Evolutionary conservation across 1,284 basidiomycete species (phyloP), one percentile per base, ranked within the genome.

Genomic region (Papiliotrema flavescens): DNA sequence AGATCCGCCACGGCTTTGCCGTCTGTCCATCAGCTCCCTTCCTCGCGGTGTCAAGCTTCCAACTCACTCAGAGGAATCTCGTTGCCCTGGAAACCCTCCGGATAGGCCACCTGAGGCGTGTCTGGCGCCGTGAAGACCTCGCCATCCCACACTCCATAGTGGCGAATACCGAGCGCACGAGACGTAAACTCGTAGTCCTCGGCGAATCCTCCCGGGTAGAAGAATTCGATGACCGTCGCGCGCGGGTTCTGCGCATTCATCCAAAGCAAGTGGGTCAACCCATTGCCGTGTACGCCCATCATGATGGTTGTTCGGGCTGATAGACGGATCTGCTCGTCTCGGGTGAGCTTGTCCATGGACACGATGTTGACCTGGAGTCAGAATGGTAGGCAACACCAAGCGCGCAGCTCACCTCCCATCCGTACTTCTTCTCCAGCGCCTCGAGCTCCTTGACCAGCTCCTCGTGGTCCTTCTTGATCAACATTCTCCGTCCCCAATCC

Each of bases 301-400:
- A 90, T 76, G 63, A 90, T 82, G 51, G 90, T 93, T 2, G 89
- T 90, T 51, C 88, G 80, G 1, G 84, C 88, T 8, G 89, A 84
- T 1, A 94, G 76, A 55, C 78, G 75, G 51, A 94, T 80, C 69
- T 94, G 90, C 65, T 93, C 88, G 34, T 82, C 80, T 24, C 88
- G 80, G 2, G 85, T 80, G 65, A 93, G 78, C 64, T 85, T 84
- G 74, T 93, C 90, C 80, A 90, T 87, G 61, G 82, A 82, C 1
- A 91, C 88, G 44, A 93, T 79, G 67, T 91, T 89, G 47, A 92
- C 65, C 69, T 70, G 55, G 13, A 40, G 22, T 42, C 23, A 20
- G 49, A 4, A 41, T 17, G n/a, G 13, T 37, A 40, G 22, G n/a
- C 20, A 24, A 28, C 26, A 0, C 37, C 20, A 35, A 20, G 26